Percentiles rank a stretch among this genome's conserved stretches.
Conservation (phyloP, 139 green algal genomes). For the Picochlorum sp. region DNA sequence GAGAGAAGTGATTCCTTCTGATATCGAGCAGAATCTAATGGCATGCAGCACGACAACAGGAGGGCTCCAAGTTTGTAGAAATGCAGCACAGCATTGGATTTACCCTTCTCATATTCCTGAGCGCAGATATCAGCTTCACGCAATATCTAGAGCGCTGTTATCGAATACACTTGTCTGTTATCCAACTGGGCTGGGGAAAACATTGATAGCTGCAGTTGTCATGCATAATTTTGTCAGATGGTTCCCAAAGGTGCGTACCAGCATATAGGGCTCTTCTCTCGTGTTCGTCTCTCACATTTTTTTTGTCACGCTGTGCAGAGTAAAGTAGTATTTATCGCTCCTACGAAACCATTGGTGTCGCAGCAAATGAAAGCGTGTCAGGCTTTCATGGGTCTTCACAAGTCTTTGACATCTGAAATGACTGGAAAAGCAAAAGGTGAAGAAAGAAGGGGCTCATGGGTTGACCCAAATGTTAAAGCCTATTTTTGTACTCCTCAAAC, state of each 20-base stretch:
- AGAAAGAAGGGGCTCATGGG: constrained; percentile 46
- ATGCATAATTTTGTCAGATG: constrained; percentile 92
- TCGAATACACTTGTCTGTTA: constrained; percentile 90
- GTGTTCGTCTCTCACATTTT: neutral
- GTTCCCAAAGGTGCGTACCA: constrained; percentile 61
- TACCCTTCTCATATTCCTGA: constrained; percentile 53
- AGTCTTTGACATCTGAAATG: constrained; percentile 11
- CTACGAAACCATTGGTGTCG: constrained; percentile 82
- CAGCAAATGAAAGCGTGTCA: constrained; percentile 84
- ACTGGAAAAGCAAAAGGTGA: constrained; percentile 24
- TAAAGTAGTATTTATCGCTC: constrained; percentile 90
- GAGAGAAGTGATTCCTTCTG: neutral
- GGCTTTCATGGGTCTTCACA: constrained; percentile 58
- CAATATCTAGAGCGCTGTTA: constrained; percentile 64
- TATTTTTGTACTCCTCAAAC: constrained; percentile 91
- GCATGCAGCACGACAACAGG: neutral
- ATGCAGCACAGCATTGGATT: constrained; percentile 54
- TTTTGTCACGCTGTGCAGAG: constrained; percentile 33
- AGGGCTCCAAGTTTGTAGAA: neutral
- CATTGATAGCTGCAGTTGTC: constrained; percentile 88
- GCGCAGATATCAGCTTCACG: constrained; percentile 61
- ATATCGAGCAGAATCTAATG: neutral
- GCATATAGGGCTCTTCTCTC: neutral
- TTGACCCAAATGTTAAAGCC: constrained; percentile 38
- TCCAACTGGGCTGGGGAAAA: constrained; percentile 95